Evolutionary conservation across 2,329 filamentous ascomycete genomes (phyloP).

Genomic region (Nigrospora oryzae): DNA sequence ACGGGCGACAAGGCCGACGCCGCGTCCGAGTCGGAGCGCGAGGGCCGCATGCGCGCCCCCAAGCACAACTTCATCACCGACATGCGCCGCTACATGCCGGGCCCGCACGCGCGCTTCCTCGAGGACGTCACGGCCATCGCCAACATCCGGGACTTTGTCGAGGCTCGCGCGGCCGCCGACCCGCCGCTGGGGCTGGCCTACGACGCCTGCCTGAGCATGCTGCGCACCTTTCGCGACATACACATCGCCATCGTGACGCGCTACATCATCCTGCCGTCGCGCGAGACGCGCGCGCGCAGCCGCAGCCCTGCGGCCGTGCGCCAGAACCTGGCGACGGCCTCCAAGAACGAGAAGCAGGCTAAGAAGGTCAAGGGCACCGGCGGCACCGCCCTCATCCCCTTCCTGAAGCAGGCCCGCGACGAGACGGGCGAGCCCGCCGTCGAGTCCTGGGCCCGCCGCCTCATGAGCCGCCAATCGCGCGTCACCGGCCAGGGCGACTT

Average conservation of each 20-base stretch:
- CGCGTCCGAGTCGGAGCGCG: constrained; percentile 35
- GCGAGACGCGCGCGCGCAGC: constrained; percentile 59
- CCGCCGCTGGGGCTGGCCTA: constrained; percentile 69
- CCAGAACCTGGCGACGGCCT: constrained; percentile 55
- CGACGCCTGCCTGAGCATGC: constrained; percentile 75
- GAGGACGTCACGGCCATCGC: constrained; percentile 69
- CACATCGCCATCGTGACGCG: constrained; percentile 94
- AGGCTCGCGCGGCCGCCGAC: constrained; percentile 46
- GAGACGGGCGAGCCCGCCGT: constrained; percentile 92
- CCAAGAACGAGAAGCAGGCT: constrained; percentile 32
- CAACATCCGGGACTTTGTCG: constrained; percentile 82
- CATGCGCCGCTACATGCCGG: constrained; percentile 97
- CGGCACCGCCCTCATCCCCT: constrained; percentile 87
- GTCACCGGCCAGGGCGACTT: constrained; percentile 45
- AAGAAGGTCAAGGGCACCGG: constrained; percentile 78
- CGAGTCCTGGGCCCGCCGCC: constrained; percentile 49
- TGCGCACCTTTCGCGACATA: constrained; percentile 70
- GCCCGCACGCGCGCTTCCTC: constrained; percentile 81
- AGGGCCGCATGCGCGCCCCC: constrained; percentile 31
- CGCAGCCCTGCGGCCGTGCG: constrained; percentile 43
- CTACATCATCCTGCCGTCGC: constrained; percentile 86
- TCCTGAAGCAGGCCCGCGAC: constrained; percentile 91
- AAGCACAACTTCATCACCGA: constrained; percentile 90
- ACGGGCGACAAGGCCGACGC: constrained; percentile 62
- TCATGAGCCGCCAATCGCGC: constrained; percentile 45